Conservation (phyloP, 768 basidiomycete genomes). For the Boletus sp. region DNA sequence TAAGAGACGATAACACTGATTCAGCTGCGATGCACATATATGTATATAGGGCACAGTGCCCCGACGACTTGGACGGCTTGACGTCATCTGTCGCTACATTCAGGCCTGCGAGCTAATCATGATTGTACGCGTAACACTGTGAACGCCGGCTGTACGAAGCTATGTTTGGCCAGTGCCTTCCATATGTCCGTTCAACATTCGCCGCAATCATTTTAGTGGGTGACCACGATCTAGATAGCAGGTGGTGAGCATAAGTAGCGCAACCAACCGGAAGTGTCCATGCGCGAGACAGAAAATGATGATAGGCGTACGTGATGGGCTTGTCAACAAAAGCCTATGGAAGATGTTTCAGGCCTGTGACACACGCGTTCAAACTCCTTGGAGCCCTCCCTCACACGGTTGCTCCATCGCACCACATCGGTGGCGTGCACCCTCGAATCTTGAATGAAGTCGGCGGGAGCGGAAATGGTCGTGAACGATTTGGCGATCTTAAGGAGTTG, state of each 20-base stretch:
- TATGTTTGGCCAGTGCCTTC: background rate
- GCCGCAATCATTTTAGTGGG: conserved; percentile 12
- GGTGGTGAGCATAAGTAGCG: conserved; percentile 12
- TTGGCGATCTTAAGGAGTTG: conserved; percentile 12
- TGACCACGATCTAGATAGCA: background rate
- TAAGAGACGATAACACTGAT: background rate
- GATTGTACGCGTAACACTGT: background rate
- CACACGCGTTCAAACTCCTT: background rate
- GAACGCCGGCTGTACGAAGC: background rate
- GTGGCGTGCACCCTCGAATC: conserved; percentile 9
- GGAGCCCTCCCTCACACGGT: conserved; percentile 13
- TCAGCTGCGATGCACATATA: background rate
- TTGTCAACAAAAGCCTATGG: background rate
- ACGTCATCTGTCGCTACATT: background rate
- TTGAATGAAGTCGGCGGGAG: background rate
- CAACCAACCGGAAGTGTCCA: background rate
- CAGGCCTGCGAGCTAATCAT: background rate
- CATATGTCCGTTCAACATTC: background rate
- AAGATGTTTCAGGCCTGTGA: conserved; percentile 1
- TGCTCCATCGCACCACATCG: conserved; percentile 9
- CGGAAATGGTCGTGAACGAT: conserved; percentile 21
- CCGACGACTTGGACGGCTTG: background rate
- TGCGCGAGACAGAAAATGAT: background rate
- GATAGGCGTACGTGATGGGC: background rate
- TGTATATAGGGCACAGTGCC: background rate